Conservation (phyloP, 2,329 filamentous ascomycete genomes). For the Fusarium redolens region DNA sequence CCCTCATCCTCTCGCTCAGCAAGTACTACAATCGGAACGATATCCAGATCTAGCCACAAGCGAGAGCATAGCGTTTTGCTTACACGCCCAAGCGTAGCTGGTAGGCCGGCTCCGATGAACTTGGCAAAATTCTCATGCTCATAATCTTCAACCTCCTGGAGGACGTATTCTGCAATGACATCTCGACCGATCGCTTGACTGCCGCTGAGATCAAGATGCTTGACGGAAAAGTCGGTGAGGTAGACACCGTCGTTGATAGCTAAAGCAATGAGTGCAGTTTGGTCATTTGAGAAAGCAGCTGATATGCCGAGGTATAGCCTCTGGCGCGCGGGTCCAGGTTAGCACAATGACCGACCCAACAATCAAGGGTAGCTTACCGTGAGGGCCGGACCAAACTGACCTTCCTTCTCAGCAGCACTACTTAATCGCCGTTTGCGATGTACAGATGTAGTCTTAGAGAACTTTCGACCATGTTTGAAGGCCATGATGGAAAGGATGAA, state of each 20-base stretch:
- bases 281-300: constrained; percentile 61
- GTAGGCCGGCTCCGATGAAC: constrained; percentile 73
- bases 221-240: constrained; percentile 76
- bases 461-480: constrained; percentile 48
- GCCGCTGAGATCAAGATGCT: constrained; percentile 64
- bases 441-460: constrained; percentile 56
- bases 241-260: constrained; percentile 80
- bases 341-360: too few species aligned
- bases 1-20: constrained; percentile 56
- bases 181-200: constrained; percentile 64
- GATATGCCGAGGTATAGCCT: constrained; percentile 72
- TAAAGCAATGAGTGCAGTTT: constrained; percentile 69
- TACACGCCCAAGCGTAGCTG: constrained; percentile 48
- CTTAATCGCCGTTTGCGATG: constrained; percentile 60
- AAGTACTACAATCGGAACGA: constrained; percentile 75
- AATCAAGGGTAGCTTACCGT: constrained; percentile 52
- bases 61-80: constrained; percentile 74
- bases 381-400: constrained; percentile 57
- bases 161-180: too few species aligned
- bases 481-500: constrained; percentile 29
- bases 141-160: constrained; percentile 61
- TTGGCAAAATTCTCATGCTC: constrained; percentile 75
- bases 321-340: constrained; percentile 47
- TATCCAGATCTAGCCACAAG: constrained; percentile 80
- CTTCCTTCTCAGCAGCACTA: constrained; percentile 54